Percentiles rank a stretch among this genome's conserved stretches.
Evolutionary conservation across 805 yeast genomes (phyloP).

Genomic region (Saturnispora galanensis): DNA sequence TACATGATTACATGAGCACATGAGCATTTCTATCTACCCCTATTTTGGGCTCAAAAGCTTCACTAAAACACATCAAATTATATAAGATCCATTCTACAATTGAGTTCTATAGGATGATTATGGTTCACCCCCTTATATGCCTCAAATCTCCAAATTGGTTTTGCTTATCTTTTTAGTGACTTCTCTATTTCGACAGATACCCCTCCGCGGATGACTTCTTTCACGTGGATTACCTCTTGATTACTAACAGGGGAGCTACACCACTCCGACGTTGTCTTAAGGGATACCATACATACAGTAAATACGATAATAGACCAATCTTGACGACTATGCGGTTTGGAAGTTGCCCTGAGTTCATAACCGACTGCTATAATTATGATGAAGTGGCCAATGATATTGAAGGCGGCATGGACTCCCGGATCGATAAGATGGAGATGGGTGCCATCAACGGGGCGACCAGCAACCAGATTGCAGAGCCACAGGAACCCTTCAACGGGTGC

Average conservation of each 20-base stretch:
- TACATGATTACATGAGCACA: conserved; percentile 1
- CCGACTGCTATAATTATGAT: conserved; percentile 5
- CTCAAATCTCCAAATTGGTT: too few species aligned
- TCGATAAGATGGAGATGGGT: neutral
- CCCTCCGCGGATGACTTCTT: too few species aligned
- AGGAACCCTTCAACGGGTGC: too few species aligned
- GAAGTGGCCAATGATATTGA: neutral
- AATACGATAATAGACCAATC: neutral
- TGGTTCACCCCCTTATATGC: too few species aligned
- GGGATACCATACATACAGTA: neutral
- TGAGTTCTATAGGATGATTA: too few species aligned
- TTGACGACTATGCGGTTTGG: conserved; percentile 2
- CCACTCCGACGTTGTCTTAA: neutral
- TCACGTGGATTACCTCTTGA: too few species aligned
- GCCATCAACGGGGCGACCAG: conserved; percentile 2
- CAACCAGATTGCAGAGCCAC: neutral
- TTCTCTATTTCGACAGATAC: too few species aligned
- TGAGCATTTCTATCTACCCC: neutral
- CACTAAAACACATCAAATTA: too few species aligned
- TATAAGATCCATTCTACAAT: too few species aligned
- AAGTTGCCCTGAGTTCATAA: conserved; percentile 8
- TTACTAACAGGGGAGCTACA: too few species aligned
- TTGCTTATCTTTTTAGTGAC: too few species aligned
- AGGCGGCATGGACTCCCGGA: neutral
- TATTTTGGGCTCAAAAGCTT: neutral